Conservation (phyloP, 441 rosid genomes). For the Euphorbia corollata region DNA sequence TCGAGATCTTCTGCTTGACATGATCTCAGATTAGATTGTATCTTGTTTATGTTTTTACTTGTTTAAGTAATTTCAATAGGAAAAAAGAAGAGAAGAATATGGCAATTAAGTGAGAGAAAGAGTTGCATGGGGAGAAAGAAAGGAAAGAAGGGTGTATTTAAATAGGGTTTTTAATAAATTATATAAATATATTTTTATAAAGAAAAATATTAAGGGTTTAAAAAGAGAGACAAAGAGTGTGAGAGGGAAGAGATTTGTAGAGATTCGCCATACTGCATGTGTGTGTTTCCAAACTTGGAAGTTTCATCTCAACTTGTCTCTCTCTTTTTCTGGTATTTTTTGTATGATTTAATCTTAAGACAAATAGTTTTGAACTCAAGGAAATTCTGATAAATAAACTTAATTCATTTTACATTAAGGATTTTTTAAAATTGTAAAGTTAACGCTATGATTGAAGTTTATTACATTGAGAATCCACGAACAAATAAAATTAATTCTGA, state of each 20-base stretch:
- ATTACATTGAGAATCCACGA: no score
- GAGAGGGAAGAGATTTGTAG: constrained; percentile 22
- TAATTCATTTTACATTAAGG: no score
- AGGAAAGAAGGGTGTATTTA: constrained; percentile 30
- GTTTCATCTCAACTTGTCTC: background rate
- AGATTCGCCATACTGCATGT: constrained; percentile 42
- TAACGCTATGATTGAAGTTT: no score
- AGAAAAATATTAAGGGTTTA: no score
- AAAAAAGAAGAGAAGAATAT: background rate
- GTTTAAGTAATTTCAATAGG: background rate
- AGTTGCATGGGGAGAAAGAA: constrained; percentile 21
- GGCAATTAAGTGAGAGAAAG: no score
- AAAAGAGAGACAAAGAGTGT: constrained; percentile 10
- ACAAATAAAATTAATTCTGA: no score
- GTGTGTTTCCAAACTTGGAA: constrained; percentile 18
- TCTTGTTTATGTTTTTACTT: no score
- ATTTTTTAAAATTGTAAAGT: no score
- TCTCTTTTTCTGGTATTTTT: background rate
- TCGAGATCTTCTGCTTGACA: constrained; percentile 74
- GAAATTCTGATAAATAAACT: no score
- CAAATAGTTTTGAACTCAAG: no score
- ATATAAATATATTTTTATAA: no score
- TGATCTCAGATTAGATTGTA: constrained; percentile 16
- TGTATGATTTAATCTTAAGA: background rate
- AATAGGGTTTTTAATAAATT: constrained; percentile 28